These are phyloP conservation scores for Rhipidocladum racemiflorum DNA, from an alignment of 176 grass and related monocot genomes.

Conservation along the genomic window DNA sequence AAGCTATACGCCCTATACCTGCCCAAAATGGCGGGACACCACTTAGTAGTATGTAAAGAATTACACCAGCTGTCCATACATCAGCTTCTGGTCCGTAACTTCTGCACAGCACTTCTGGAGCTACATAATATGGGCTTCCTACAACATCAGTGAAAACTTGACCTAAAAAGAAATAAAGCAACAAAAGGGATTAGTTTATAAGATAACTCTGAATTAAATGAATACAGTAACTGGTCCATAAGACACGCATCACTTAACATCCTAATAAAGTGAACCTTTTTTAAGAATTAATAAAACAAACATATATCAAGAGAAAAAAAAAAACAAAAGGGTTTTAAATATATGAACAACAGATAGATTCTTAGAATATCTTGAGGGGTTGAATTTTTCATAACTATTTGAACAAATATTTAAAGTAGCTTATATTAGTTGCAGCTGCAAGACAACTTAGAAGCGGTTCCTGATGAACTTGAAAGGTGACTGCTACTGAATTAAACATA, in stretches of 20 bases:
- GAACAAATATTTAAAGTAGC: neutral
- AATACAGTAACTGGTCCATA: neutral
- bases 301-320: neutral
- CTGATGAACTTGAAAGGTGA: neutral
- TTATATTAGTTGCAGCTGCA: neutral
- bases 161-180: conserved; percentile 43
- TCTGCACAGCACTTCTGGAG: conserved; percentile 79
- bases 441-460: neutral
- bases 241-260: neutral
- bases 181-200: neutral
- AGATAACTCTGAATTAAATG: neutral
- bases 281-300: neutral
- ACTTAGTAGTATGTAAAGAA: conserved; percentile 80
- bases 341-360: neutral
- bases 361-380: neutral
- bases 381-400: neutral
- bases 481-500: neutral
- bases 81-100: conserved; percentile 77
- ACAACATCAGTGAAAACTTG: conserved; percentile 86
- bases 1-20: conserved; percentile 36
- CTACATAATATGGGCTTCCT: conserved; percentile 89
- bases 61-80: conserved; percentile 95
- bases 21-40: conserved; percentile 92
- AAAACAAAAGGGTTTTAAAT: neutral
- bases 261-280: neutral